These are phyloP conservation scores for Choiromyces venosus DNA, from an alignment of 495 filamentous ascomycete genomes.

Conservation along the genomic window DNA sequence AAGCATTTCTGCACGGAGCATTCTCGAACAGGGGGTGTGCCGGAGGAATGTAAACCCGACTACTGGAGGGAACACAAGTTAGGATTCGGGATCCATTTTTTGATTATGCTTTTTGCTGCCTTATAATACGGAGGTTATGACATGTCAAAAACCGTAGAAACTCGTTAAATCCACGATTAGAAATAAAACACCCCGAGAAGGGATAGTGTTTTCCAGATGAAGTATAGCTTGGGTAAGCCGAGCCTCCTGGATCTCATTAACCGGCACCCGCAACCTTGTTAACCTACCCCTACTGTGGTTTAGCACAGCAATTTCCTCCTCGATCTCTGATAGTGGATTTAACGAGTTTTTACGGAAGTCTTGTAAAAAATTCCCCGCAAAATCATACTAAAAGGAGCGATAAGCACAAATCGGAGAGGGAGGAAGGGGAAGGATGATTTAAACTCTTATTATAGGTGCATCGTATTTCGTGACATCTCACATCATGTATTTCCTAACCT, in stretches of 20 bases:
- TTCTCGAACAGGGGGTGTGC: background rate
- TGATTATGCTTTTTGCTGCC: background rate
- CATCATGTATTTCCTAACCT: background rate
- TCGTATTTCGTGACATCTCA: background rate
- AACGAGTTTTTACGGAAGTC: too few species aligned
- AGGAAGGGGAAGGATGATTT: background rate
- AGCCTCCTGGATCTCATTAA: too few species aligned
- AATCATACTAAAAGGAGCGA: background rate
- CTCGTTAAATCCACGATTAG: too few species aligned
- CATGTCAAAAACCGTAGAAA: background rate
- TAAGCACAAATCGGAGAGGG: background rate
- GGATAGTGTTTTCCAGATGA: too few species aligned
- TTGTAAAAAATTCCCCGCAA: background rate
- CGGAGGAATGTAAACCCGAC: background rate
- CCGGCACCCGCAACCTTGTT: too few species aligned
- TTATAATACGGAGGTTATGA: background rate
- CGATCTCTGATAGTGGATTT: too few species aligned
- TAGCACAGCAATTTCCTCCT: too few species aligned
- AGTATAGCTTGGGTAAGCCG: too few species aligned
- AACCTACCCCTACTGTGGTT: too few species aligned
- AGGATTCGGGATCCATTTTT: background rate
- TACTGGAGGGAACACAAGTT: background rate
- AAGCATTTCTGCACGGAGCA: background rate
- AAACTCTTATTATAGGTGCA: background rate
- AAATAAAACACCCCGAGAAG: too few species aligned